These are phyloP conservation scores for Barnettozyma sucrosica DNA, from an alignment of 805 yeast genomes.

Conservation along the genomic window DNA sequence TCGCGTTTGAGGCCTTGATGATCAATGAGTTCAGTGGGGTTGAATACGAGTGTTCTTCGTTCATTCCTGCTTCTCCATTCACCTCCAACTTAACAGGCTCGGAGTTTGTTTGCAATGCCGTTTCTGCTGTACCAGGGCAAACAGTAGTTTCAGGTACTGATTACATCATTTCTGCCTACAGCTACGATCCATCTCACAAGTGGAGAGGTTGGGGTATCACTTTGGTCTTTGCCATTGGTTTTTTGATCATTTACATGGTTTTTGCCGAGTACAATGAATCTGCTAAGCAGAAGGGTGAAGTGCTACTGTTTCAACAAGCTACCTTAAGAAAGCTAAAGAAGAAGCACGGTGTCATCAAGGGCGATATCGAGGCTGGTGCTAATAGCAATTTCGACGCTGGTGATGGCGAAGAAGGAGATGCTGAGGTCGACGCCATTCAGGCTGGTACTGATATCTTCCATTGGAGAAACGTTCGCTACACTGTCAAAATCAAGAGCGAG, in stretches of 20 bases:
- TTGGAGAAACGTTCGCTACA: constrained; percentile 73
- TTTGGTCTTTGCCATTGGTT: constrained; percentile 48
- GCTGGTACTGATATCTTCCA: constrained; percentile 55
- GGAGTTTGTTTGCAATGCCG: constrained; percentile 45
- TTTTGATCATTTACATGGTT: constrained; percentile 46
- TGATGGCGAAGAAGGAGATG: constrained; percentile 15
- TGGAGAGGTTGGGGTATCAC: constrained; percentile 67
- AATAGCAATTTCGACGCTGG: constrained; percentile 24
- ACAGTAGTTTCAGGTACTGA: constrained; percentile 44
- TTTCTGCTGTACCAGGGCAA: constrained; percentile 51
- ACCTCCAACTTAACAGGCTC: constrained; percentile 12
- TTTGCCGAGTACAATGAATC: constrained; percentile 55
- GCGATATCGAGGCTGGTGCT: constrained; percentile 25
- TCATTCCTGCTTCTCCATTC: constrained; percentile 36
- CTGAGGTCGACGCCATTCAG: constrained; percentile 26
- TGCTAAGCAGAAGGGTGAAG: constrained; percentile 67
- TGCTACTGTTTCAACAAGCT: constrained; percentile 50
- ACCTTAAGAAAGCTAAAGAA: constrained; percentile 44
- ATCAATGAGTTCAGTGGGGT: constrained; percentile 50
- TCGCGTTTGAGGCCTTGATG: constrained; percentile 53
- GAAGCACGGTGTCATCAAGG: constrained; percentile 26
- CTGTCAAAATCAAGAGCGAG: constrained; percentile 56
- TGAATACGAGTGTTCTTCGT: constrained; percentile 39
- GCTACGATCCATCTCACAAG: constrained; percentile 40
- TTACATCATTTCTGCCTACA: constrained; percentile 41